Base-by-base conservation (phyloP, 805 yeast species). In the Saturnispora galanensis region DNA sequence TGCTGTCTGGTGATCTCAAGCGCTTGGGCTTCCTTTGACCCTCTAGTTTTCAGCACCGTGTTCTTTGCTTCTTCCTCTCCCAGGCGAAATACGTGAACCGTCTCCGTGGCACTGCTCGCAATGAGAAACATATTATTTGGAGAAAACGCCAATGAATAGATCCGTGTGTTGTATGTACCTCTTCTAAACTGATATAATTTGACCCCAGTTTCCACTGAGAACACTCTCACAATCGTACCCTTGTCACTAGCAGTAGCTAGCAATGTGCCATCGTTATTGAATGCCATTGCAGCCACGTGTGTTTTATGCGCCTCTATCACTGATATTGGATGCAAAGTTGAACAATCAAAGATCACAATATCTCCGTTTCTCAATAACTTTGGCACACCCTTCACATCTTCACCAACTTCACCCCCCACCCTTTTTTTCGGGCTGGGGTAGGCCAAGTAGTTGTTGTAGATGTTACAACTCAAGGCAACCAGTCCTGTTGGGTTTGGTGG, bases 241-340 rank as follows among this genome's bases (percentile, higher is more conserved):
- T 86, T 86, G 45, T 77, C 84, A 1, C 96, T 86, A 10, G 97
- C 95, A 0, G 97, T 87, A 1, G 97, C 96, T 41, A 90, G 69
- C 49, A 88, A 66, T 1, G 80, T 68, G 0, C 97, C 97, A 54
- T 84, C 89, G 29, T 69, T 68, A 52, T 86, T 84, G 31, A 93
- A 64, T 0, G 84, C 69, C 44, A 88, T 64, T 0, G 84, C 76
- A 0, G 93, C 83, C 36, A 90, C 62, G 3, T 83, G 79, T 1
- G 90, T 71, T 55, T 84, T 84, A 62, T 93, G 97, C 0, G 97
- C 97, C 55, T 84, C 90, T 10, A 90, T 77, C 1, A 87, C 90
- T 45, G 87, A 84, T 30, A 88, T 63, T 0, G 96, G 96, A 50
- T 83, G 82, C 38, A 87, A 63, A 4, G 85, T 73, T 38, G 74